phyloP scores from a whole-genome alignment of 2,329 filamentous ascomycete species.

The Beauveria sp. region DNA sequence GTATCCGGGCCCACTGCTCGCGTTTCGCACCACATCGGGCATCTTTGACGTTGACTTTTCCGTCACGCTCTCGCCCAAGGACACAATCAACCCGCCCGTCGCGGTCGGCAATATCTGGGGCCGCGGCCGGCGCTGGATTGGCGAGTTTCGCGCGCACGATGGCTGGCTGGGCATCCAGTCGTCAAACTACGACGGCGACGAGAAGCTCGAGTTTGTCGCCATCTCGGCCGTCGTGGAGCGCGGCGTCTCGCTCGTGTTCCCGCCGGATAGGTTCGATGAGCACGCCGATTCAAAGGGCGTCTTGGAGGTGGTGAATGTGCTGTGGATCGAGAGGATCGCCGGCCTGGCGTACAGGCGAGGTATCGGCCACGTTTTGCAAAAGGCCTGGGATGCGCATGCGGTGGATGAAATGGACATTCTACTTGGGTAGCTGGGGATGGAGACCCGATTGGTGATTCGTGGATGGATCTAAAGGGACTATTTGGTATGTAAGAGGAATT shows the following conservation, averaged over 20 bases:
- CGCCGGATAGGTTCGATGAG: constrained; percentile 32
- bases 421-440: constrained; percentile 26
- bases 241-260: constrained; percentile 33
- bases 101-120: constrained; percentile 36
- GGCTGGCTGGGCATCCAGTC: constrained; percentile 38
- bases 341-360: constrained; percentile 34
- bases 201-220: constrained; percentile 37
- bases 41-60: constrained; percentile 35
- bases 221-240: constrained; percentile 34
- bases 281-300: constrained; percentile 33
- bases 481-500: not conserved
- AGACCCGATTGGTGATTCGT: not conserved
- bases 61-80: constrained; percentile 28
- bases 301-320: constrained; percentile 38
- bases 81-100: constrained; percentile 30
- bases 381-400: constrained; percentile 33
- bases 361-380: constrained; percentile 34
- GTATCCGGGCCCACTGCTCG: constrained; percentile 31
- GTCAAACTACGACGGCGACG: constrained; percentile 38
- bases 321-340: constrained; percentile 39
- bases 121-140: constrained; percentile 30
- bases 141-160: constrained; percentile 36
- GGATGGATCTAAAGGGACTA: not conserved
- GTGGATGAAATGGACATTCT: constrained; percentile 34
- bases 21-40: constrained; percentile 31